Evolutionary conservation across 192 early-diverging fungal genomes (phyloP), one percentile per base, ranked within the genome.

Genomic region (Coemansia sp.): DNA sequence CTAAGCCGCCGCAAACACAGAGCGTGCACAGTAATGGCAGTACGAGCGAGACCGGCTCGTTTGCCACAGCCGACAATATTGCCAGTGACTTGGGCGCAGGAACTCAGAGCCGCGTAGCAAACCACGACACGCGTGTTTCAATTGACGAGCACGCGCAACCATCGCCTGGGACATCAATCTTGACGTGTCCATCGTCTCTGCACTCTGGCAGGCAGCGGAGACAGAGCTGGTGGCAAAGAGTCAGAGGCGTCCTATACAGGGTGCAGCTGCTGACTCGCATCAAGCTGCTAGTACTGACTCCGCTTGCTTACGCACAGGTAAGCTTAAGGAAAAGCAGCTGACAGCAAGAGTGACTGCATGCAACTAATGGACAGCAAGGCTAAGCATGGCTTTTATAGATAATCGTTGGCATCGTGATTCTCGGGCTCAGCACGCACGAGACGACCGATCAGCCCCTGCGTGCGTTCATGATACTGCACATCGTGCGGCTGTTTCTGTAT

Each of bases 391-490:
- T 16, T 45, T 9, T 69, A 58, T 79, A 89, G 86, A 67, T 89
- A 31, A 54, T 85, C 11, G 65, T 71, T 14, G 84, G 83, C 27
- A 76, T 87, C 17, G 68, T 80, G 12, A 82, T 86, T 10, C 73
- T 92, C 25, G 59, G 65, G 39, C 19, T 88, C 17, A 84, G 82
- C 59, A 82, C 62, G 51, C 54, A 74, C 41, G 78, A 75, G 54
- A 65, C 37, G 57, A 85, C 83, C 53, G 70, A 84, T 52, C 80
- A 80, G 27, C 75, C 77, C 17, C 77, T 93, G 9, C 82, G 84
- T 22, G 57, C 83, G 6, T 89, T 88, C 48, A 65, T 92, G 31
- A 76, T 86, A 26, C 67, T 91, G 0, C 84, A 89, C 56, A 75
- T 87, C 26, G 37, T 85, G 12, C 81, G 88, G 19, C 66, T 87